phyloP scores from a whole-genome alignment of 805 yeast genomes.

The Candida cerambycidarum region DNA sequence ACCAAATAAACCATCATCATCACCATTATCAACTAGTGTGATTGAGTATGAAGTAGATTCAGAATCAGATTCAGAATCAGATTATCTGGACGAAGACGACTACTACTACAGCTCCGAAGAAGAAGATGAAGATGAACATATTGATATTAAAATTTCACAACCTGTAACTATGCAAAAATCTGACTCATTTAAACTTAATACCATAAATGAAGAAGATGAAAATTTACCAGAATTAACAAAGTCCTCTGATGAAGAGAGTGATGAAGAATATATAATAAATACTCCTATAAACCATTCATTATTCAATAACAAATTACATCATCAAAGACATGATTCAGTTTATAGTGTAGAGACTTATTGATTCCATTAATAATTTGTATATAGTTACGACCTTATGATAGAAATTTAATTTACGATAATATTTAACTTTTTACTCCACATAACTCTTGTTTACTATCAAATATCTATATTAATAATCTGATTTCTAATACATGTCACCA shows the following conservation, averaged over 20 bases:
- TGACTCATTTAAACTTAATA: constrained; percentile 6
- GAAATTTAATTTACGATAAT: constrained; percentile 1
- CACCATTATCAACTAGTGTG: constrained; percentile 26
- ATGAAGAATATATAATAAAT: constrained; percentile 6
- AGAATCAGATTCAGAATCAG: constrained; percentile 19
- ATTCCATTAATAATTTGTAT: constrained; percentile 2
- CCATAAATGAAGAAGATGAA: constrained; percentile 14
- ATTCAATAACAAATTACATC: constrained; percentile 15
- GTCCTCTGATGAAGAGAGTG: constrained; percentile 11
- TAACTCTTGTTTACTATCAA: neutral
- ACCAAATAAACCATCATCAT: constrained; percentile 13
- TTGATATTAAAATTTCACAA: constrained; percentile 1
- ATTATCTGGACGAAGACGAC: constrained; percentile 20
- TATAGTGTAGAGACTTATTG: constrained; percentile 34
- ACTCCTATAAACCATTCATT: constrained; percentile 10
- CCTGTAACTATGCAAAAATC: constrained; percentile 2
- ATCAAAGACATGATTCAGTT: constrained; percentile 30
- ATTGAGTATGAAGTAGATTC: constrained; percentile 40
- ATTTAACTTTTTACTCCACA: neutral
- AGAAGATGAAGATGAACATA: constrained; percentile 17
- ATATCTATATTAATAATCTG: too few relatives aligned
- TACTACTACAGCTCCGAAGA: constrained; percentile 21
- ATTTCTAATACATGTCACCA: too few relatives aligned
- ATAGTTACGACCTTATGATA: constrained; percentile 6
- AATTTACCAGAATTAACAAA: constrained; percentile 13